Evolutionary conservation across 768 basidiomycete genomes (phyloP).

Genomic region (Coprinopsis strossmayeri): DNA sequence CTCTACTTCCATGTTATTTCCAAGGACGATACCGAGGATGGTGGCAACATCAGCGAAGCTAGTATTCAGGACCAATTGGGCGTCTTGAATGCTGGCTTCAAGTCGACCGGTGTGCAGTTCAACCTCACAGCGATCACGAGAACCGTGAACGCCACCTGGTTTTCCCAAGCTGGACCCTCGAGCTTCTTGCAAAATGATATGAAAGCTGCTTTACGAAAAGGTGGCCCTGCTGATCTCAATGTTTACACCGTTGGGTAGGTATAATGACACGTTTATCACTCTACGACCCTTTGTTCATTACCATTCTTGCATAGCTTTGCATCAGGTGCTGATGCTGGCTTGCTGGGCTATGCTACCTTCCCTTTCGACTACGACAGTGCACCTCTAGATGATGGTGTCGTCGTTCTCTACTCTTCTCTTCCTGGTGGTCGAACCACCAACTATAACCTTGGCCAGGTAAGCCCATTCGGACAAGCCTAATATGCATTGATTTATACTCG

Average conservation of each 20-base stretch:
- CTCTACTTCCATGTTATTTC: slow-evolving; percentile 28
- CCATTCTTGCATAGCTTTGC: slow-evolving; percentile 18
- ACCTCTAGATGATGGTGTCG: slow-evolving; percentile 34
- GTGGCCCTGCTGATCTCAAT: slow-evolving; percentile 30
- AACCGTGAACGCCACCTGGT: slow-evolving; percentile 12
- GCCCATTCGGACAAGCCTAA: slow-evolving; percentile 13
- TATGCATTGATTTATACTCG: slow-evolving; percentile 10
- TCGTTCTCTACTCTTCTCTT: slow-evolving; percentile 22
- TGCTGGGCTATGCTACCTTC: slow-evolving; percentile 40
- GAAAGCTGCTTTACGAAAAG: slow-evolving; percentile 30
- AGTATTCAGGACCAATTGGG: slow-evolving; percentile 12
- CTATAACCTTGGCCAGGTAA: slow-evolving; percentile 30
- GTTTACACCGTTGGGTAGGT: slow-evolving; percentile 33
- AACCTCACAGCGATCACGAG: slow-evolving; percentile 9
- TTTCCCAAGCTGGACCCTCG: slow-evolving; percentile 12
- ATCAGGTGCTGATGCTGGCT: slow-evolving; percentile 21
- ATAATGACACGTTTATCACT: not conserved
- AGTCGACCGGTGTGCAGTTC: slow-evolving; percentile 12
- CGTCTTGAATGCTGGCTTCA: slow-evolving; percentile 12
- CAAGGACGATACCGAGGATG: slow-evolving; percentile 21
- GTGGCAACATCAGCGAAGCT: slow-evolving; percentile 30
- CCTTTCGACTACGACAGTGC: slow-evolving; percentile 24
- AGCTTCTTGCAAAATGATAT: slow-evolving; percentile 26
- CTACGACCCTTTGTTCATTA: not conserved
- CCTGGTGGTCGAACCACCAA: slow-evolving; percentile 26